Conservation (phyloP, 1,284 basidiomycete genomes). For the Chiua sp. region DNA sequence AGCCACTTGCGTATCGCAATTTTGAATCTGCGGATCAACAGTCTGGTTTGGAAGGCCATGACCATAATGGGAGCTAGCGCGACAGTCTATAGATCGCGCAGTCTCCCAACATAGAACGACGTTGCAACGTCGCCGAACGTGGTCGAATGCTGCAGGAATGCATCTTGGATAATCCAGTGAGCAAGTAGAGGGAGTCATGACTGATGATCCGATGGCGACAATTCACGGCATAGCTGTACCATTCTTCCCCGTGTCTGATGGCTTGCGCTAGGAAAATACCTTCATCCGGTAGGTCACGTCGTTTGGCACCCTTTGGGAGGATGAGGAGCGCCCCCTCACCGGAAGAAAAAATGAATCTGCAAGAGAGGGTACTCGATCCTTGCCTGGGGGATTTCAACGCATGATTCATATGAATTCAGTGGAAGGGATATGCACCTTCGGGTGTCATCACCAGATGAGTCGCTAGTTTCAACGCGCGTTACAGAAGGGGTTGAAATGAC, state of each 20-base stretch:
- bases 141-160: conserved; percentile 12
- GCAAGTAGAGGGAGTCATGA: conserved; percentile 16
- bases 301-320: conserved; percentile 18
- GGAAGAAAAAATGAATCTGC: conserved; percentile 1
- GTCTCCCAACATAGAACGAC: conserved; percentile 3
- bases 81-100: conserved; percentile 6
- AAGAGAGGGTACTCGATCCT: not conserved
- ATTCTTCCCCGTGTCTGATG: conserved; percentile 3
- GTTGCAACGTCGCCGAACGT: not conserved
- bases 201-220: conserved; percentile 5
- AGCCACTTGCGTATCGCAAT: conserved; percentile 8
- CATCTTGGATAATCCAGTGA: conserved; percentile 17
- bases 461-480: not conserved
- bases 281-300: conserved; percentile 7
- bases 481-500: conserved; percentile 7
- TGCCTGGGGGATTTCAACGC: not conserved
- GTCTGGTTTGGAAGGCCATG: conserved; percentile 10
- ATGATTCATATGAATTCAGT: not conserved
- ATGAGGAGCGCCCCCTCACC: conserved; percentile 18
- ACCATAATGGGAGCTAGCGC: conserved; percentile 6
- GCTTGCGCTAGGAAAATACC: conserved; percentile 10
- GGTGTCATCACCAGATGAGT: not conserved
- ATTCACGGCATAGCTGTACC: conserved; percentile 17
- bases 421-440: not conserved
- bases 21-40: conserved; percentile 20